Percentiles rank a stretch among this genome's conserved stretches.
Evolutionary conservation across 495 filamentous ascomycete species (phyloP).

Genomic region (Pseudoneurospora amorphoporcata): DNA sequence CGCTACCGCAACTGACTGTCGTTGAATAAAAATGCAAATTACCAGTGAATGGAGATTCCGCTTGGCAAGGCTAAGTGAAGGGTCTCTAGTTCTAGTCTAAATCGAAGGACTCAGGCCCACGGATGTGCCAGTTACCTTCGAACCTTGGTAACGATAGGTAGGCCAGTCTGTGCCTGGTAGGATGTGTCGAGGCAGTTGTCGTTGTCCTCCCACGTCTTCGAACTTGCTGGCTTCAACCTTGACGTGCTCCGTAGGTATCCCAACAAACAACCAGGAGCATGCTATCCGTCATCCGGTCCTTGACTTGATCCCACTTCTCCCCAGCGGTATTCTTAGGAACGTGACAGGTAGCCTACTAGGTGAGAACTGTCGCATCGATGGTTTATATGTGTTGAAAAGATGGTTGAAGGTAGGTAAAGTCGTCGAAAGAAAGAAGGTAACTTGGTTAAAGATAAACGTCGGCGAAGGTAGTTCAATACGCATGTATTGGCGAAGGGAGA

Average conservation of each 20-base stretch:
- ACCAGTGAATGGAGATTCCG: no score
- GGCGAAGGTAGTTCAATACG: no score
- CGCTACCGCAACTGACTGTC: not conserved
- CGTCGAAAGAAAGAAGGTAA: no score
- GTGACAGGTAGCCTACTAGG: no score
- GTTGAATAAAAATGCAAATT: not conserved
- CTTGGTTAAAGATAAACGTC: no score
- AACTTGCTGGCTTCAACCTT: not conserved
- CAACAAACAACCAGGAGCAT: not conserved
- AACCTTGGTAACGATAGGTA: not conserved
- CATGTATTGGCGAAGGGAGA: no score
- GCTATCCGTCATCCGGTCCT: not conserved
- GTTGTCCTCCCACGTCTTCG: not conserved
- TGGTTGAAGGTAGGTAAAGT: no score
- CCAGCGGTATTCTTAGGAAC: no score
- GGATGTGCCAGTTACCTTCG: not conserved
- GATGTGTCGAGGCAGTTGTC: not conserved
- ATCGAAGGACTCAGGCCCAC: not conserved
- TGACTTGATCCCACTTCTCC: not conserved
- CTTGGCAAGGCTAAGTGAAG: not conserved
- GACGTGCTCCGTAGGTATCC: not conserved
- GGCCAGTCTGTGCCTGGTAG: not conserved
- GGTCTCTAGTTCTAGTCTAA: not conserved
- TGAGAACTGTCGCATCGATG: no score
- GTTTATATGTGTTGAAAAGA: no score